Conservation (phyloP, 495 filamentous ascomycete genomes). For the Amniculicola lignicola region DNA sequence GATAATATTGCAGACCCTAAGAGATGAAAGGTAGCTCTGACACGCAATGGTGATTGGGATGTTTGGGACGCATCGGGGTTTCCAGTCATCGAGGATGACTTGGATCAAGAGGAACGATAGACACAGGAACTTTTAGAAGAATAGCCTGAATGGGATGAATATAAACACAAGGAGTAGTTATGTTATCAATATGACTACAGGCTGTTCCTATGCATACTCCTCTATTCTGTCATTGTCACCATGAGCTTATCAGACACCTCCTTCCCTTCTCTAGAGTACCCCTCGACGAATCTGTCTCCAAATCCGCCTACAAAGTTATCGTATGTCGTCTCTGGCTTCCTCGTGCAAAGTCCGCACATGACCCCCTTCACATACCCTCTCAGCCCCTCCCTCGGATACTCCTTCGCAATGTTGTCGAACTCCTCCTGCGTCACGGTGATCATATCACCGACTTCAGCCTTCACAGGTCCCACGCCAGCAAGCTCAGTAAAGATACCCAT, state of each 20-base stretch:
- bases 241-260: conserved; percentile 5
- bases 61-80: too few relatives aligned
- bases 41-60: too few relatives aligned
- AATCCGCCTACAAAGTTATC: conserved; percentile 35
- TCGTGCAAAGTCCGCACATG: conserved; percentile 39
- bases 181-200: too few relatives aligned
- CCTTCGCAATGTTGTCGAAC: conserved; percentile 35
- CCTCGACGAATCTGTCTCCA: conserved; percentile 25
- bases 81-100: too few relatives aligned
- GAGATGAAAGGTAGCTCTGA: too few relatives aligned
- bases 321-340: conserved; percentile 45
- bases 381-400: conserved; percentile 40
- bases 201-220: too few relatives aligned
- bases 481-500: conserved; percentile 44
- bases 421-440: conserved; percentile 38
- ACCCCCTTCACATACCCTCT: conserved; percentile 38
- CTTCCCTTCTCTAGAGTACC: conserved; percentile 25
- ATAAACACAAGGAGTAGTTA: too few relatives aligned
- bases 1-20: too few relatives aligned
- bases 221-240: conserved; percentile 8
- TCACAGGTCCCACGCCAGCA: conserved; percentile 29
- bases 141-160: not conserved
- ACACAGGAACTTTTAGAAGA: too few relatives aligned
- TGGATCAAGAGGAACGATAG: too few relatives aligned
- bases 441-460: not conserved